phyloP scores from a whole-genome alignment of 148 eudicot species.

The Simmondsia chinensis region DNA sequence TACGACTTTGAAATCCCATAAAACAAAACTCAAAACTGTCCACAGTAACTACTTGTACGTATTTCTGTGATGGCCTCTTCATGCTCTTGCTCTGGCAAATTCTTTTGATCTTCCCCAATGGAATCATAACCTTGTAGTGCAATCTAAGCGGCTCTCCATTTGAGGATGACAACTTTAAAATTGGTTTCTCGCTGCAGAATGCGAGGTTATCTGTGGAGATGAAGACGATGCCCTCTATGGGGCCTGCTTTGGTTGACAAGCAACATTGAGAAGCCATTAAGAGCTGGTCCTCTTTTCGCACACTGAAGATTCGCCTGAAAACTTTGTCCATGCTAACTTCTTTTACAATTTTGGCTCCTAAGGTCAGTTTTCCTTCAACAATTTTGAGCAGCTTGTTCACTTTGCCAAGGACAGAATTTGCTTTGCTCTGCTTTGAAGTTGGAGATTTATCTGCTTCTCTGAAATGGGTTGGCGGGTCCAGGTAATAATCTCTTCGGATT shows the following conservation, averaged over 20 bases:
- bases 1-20: conserved; percentile 26
- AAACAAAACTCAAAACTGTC: conserved; percentile 40
- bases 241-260: conserved; percentile 12
- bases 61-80: conserved; percentile 27
- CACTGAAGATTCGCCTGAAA: conserved; percentile 15
- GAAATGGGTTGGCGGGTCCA: not conserved
- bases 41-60: conserved; percentile 20
- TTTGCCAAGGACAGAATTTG: not conserved
- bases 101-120: conserved; percentile 28
- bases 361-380: conserved; percentile 14
- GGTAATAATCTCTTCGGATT: not conserved
- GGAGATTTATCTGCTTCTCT: not conserved
- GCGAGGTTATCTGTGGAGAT: conserved; percentile 16
- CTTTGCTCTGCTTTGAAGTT: not conserved
- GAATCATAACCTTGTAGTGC: conserved; percentile 23
- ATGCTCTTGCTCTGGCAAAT: conserved; percentile 18
- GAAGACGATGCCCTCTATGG: conserved; percentile 12
- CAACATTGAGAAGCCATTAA: conserved; percentile 10
- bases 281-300: conserved; percentile 14
- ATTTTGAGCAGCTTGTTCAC: conserved; percentile 3
- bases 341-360: conserved; percentile 8
- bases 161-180: conserved; percentile 10
- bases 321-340: conserved; percentile 5
- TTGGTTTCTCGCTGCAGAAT: conserved; percentile 18
- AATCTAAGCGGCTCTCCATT: conserved; percentile 11